Evolutionary conservation across 78 protist species (phyloP), one percentile per base, ranked within the genome.

Genomic region (Chrysochromulina tobinii): DNA sequence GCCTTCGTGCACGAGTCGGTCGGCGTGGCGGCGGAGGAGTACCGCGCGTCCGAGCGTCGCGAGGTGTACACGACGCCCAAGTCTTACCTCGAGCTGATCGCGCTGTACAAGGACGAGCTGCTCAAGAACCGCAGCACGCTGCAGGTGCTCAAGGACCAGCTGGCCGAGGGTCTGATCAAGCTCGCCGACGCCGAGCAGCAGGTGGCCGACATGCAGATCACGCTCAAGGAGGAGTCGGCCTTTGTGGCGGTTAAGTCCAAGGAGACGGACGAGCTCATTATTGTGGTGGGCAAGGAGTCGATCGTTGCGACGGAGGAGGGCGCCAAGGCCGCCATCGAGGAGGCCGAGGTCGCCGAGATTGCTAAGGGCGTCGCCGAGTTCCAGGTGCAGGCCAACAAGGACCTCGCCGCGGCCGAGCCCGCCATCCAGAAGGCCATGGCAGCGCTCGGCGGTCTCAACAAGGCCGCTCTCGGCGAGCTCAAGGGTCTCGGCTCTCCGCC

Each of bases 1-100:
- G 98, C 99, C 18, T 87, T 50, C 66, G 96, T 89, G n/a, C 97
- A 97, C 95, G 14, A 48, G 27, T 25, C 81, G 1, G 93, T 91
- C n/a, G 92, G 91, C 48, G 55, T 2, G 61, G 69, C 90, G 5
- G 59, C 84, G 11, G 61, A 48, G 58, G 23, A 20, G 9, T 93
- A 77, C 81, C 1, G 9, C 21, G 73, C n/a, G 57, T 4, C 23
- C 38, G 91, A 91, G 61, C 58, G 91, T 3, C 79, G 96, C 12
- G 14, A 95, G 87, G 93, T 77, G 81, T 96, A 96, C 94, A 96
- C 97, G 59, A 97, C 98, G 23, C 98, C 98, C 17, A 97, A 97
- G 90, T 53, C 90, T 7, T 97, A 92, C 95, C 94, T 97, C 20
- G 98, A 96, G 92, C 93, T 93, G 38, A 95, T 96, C 87, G 77